Evolutionary conservation across 192 early-diverging fungal species (phyloP).

Genomic region (Linnemannia hyalina): DNA sequence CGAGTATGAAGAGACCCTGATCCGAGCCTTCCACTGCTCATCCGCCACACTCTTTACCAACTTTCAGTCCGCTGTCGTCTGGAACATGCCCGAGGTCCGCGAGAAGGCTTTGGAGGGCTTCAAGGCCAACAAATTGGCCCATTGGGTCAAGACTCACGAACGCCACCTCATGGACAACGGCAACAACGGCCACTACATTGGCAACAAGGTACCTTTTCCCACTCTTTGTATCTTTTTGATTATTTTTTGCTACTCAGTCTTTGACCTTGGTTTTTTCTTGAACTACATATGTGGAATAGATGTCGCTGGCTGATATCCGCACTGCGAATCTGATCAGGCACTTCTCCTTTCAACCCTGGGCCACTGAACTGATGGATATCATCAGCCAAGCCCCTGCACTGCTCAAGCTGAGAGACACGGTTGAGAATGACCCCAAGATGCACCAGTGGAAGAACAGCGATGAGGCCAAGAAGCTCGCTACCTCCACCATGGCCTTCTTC

Average conservation of each 20-base stretch:
- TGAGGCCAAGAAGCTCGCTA: background rate
- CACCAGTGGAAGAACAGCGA: background rate
- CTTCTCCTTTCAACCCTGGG: conserved; percentile 1
- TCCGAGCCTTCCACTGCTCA: conserved; percentile 19
- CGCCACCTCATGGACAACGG: conserved; percentile 24
- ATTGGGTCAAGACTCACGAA: conserved; percentile 19
- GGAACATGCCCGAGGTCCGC: conserved; percentile 1
- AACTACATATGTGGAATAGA: background rate
- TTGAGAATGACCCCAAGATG: conserved; percentile 3
- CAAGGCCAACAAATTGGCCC: background rate
- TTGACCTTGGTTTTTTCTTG: background rate
- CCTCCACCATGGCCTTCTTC: background rate
- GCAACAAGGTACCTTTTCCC: conserved; percentile 19
- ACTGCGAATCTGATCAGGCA: conserved; percentile 9
- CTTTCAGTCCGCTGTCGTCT: background rate
- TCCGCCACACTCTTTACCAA: background rate
- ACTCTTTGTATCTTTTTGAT: background rate
- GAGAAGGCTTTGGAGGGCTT: background rate
- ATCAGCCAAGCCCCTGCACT: conserved; percentile 6
- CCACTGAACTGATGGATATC: conserved; percentile 10
- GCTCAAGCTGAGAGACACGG: conserved; percentile 25
- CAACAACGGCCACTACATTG: conserved; percentile 32
- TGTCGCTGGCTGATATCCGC: conserved; percentile 19
- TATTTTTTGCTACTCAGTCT: background rate
- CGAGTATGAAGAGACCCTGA: conserved; percentile 24